Conservation (phyloP, 176 grass and related monocot species). For the Phyllostachys edulis region DNA sequence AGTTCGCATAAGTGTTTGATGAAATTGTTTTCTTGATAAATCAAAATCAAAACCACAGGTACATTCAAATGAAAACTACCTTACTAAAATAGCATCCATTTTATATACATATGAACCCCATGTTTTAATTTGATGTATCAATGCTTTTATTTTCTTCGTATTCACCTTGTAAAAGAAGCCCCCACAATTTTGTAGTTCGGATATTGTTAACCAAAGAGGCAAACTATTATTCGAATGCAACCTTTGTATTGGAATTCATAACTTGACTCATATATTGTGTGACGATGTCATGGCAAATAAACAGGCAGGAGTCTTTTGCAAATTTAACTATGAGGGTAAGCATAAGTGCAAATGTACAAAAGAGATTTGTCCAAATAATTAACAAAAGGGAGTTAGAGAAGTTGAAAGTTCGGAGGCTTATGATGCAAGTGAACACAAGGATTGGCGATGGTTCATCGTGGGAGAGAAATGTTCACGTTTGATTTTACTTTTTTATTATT, state of each 20-base stretch:
- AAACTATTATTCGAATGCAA: neutral
- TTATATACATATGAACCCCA: neutral
- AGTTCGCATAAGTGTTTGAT: no score
- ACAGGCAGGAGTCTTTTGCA: neutral
- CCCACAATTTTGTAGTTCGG: neutral
- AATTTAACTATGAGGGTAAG: neutral
- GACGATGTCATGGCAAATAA: neutral
- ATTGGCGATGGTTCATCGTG: neutral
- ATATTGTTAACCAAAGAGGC: no score
- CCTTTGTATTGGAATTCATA: neutral
- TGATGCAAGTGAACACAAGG: neutral
- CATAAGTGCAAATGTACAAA: neutral
- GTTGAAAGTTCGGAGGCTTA: conserved; percentile 3
- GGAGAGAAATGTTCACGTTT: neutral
- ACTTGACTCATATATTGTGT: neutral
- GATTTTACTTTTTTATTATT: neutral
- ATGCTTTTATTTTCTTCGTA: neutral
- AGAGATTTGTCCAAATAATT: conserved; percentile 6
- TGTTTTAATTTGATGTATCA: neutral
- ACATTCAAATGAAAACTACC: neutral
- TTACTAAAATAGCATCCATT: neutral
- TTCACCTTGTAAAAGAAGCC: neutral
- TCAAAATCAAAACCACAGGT: neutral
- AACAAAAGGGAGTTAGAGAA: neutral
- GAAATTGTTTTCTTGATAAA: neutral